phyloP scores from a whole-genome alignment of 768 basidiomycete species.

The Gloeostereum incarnatum region DNA sequence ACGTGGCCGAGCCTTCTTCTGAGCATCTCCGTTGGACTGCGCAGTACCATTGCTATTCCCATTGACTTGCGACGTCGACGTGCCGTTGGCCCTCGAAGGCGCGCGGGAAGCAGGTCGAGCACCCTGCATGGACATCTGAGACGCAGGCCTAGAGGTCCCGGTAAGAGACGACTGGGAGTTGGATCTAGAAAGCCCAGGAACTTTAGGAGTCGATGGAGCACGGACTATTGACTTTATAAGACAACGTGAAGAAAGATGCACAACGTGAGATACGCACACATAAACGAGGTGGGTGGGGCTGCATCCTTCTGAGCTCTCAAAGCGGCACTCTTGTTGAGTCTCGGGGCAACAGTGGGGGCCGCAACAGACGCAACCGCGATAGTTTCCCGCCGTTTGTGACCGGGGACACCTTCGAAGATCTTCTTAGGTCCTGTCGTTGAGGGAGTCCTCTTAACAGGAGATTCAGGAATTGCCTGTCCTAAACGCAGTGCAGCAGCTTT shows the following conservation, averaged over 20 bases:
- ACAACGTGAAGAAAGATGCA: background rate
- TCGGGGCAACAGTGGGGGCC: constrained; percentile 59
- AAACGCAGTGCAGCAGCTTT: constrained; percentile 64
- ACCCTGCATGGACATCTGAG: constrained; percentile 22
- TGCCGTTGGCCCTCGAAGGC: constrained; percentile 6
- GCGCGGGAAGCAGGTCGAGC: constrained; percentile 7
- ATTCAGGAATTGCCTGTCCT: constrained; percentile 36
- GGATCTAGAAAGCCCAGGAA: constrained; percentile 33
- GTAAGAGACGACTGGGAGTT: constrained; percentile 26
- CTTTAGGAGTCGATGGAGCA: constrained; percentile 27
- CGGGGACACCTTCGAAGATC: constrained; percentile 71
- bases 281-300: constrained; percentile 57
- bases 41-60: constrained; percentile 10
- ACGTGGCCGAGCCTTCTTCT: constrained; percentile 22
- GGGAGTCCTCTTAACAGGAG: constrained; percentile 28
- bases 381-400: constrained; percentile 72
- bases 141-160: constrained; percentile 28
- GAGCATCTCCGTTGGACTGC: constrained; percentile 7
- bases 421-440: constrained; percentile 16
- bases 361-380: constrained; percentile 61
- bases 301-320: constrained; percentile 53
- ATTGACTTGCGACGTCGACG: constrained; percentile 8
- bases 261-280: constrained; percentile 52
- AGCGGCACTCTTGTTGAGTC: constrained; percentile 74
- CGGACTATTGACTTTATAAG: constrained; percentile 31